Base-by-base conservation (phyloP, 805 yeast genomes). In the Hanseniaspora clermontiae region DNA sequence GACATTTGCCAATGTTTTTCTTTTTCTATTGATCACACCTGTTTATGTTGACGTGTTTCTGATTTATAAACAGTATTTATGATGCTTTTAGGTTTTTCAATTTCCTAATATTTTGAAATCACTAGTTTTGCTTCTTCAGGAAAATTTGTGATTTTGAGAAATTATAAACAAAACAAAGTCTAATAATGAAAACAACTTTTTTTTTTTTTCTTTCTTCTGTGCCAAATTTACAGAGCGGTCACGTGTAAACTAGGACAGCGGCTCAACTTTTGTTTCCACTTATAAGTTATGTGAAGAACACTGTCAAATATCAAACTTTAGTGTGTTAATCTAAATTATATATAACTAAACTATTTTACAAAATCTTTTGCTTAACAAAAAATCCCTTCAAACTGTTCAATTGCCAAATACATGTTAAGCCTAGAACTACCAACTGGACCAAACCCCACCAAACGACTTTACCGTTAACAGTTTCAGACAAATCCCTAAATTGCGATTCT, bases 401-500 rank as follows among this genome's bases (percentile, higher is more conserved):
- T 71, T 84, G 93, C 80, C 85, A 83, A 49, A 77, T 74, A 68
- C 91, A 84, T 31, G 88, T 81, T 49, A 77, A 81, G 39, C 79
- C 75, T 64, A 84, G 74, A 3, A 82, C 85, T 45, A 80, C 43
- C 59, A 83, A 66, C 71, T 84, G 91, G 56, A 84, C 67, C 50
- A 84, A 64, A 31, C 87, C 79, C 91, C 91, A 84, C 71, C 78
- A 80, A 61, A 83, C 80, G 37, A 84, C 87, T 60, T 83, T 77
- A 38, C 80, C 70, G 67, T 84, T 84, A 50, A 85, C 85, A 49
- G 77, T 65, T 70, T 84, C 91, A 38, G 87, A 81, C 61, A 76
- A 74, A 68, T 84, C 80, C 76, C 91, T 82, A 69, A 84, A 84
- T 12, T 71, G 61, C 6, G 85, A 82, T 70, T 84, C 93, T 72